phyloP scores from a whole-genome alignment of 345 rosid genomes.

The Clarkia xantiana region DNA sequence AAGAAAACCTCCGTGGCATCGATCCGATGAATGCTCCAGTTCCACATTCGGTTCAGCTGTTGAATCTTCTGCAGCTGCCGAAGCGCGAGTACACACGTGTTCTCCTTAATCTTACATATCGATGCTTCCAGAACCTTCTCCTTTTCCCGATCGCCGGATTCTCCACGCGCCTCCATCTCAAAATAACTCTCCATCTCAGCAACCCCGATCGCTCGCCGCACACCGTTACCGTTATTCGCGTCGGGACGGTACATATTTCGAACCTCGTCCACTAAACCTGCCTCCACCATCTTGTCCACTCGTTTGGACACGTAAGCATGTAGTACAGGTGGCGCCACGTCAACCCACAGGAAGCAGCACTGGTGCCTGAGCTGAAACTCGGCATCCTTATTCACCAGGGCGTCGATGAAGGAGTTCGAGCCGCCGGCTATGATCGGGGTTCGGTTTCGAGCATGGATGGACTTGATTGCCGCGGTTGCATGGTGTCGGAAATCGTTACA shows the following conservation, averaged over 20 bases:
- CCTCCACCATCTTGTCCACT: slow-evolving; percentile 62
- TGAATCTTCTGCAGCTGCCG: slow-evolving; percentile 50
- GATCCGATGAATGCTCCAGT: slow-evolving; percentile 54
- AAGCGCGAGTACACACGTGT: slow-evolving; percentile 34
- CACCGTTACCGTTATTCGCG: slow-evolving; percentile 40
- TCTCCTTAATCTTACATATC: slow-evolving; percentile 44
- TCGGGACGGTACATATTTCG: slow-evolving; percentile 34
- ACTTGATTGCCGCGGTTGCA: slow-evolving; percentile 25
- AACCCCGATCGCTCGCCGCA: slow-evolving; percentile 67
- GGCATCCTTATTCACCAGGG: slow-evolving; percentile 37
- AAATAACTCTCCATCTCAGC: slow-evolving; percentile 59
- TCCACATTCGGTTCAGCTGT: slow-evolving; percentile 35
- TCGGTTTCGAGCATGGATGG: slow-evolving; percentile 26
- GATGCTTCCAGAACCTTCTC: slow-evolving; percentile 29
- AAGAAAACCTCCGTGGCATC: slow-evolving; percentile 67
- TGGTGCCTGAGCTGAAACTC: slow-evolving; percentile 53
- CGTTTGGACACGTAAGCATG: slow-evolving; percentile 53
- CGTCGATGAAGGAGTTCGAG: slow-evolving; percentile 67
- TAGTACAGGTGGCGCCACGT: slow-evolving; percentile 43
- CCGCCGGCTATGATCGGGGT: slow-evolving; percentile 83
- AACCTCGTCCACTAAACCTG: slow-evolving; percentile 61
- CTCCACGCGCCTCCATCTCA: slow-evolving; percentile 14
- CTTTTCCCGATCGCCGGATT: slow-evolving; percentile 12
- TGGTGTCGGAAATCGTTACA: slow-evolving; percentile 34
- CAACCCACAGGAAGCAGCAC: slow-evolving; percentile 77